Evolutionary conservation across 2,329 filamentous ascomycete species (phyloP).

Genomic region (Talaromyces sp.): DNA sequence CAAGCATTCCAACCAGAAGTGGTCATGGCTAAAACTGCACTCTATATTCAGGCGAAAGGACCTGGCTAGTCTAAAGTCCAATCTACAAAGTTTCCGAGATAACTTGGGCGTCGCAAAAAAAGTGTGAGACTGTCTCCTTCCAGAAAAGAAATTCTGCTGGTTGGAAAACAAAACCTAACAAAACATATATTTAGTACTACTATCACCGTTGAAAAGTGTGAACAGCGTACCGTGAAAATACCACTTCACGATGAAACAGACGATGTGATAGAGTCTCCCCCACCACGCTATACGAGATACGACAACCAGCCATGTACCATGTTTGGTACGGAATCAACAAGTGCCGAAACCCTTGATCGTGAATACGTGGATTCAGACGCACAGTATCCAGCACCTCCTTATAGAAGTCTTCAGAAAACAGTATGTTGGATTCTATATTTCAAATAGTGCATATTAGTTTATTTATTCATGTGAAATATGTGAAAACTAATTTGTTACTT

Average conservation of each 20-base stretch:
- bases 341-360: neutral
- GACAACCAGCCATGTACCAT: neutral
- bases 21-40: neutral
- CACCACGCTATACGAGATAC: neutral
- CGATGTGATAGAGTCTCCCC: neutral
- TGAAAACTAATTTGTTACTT: neutral
- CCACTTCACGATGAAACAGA: neutral
- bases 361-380: neutral
- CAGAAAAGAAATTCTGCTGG: too few species aligned
- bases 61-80: neutral
- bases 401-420: neutral
- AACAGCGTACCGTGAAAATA: neutral
- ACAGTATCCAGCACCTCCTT: neutral
- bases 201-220: neutral
- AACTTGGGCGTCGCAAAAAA: neutral
- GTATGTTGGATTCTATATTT: neutral
- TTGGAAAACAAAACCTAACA: neutral
- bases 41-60: neutral
- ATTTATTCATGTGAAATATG: too few species aligned
- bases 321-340: neutral
- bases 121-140: neutral
- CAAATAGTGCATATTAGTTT: neutral
- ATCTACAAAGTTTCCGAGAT: neutral
- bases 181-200: neutral
- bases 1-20: neutral